These are phyloP conservation scores for Solanum arcanum DNA, from an alignment of 257 asterid genomes.

Conservation along the genomic window DNA sequence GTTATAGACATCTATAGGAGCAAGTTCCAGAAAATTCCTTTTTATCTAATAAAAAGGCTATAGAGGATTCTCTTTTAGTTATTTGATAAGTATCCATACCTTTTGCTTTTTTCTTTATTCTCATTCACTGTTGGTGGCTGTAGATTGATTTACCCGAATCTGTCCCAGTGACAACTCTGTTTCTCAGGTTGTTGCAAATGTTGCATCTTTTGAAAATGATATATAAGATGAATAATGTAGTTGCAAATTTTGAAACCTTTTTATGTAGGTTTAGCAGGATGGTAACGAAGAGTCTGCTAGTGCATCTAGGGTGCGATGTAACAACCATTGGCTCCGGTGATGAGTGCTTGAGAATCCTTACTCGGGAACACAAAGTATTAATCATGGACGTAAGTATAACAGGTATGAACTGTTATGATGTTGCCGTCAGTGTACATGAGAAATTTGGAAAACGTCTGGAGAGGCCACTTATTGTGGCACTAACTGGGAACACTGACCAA, in stretches of 20 bases:
- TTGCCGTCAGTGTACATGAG: conserved; percentile 54
- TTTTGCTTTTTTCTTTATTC: neutral
- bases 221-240: neutral
- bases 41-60: neutral
- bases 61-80: neutral
- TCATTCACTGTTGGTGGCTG: neutral
- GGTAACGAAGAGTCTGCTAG: conserved; percentile 79
- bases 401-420: conserved; percentile 45
- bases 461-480: conserved; percentile 64
- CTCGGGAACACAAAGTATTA: conserved; percentile 66
- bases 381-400: conserved; percentile 58
- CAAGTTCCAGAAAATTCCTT: neutral
- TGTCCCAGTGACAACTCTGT: neutral
- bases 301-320: conserved; percentile 88
- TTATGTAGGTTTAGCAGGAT: conserved; percentile 66
- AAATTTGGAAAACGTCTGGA: conserved; percentile 49
- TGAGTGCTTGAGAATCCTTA: conserved; percentile 55
- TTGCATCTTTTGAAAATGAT: neutral
- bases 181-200: neutral
- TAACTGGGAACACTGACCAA: conserved; percentile 57
- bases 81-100: neutral
- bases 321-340: conserved; percentile 57
- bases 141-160: neutral
- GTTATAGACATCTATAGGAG: neutral
- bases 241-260: neutral